Conservation (phyloP, 2,329 filamentous ascomycete species). For the Penicillium sp. region DNA sequence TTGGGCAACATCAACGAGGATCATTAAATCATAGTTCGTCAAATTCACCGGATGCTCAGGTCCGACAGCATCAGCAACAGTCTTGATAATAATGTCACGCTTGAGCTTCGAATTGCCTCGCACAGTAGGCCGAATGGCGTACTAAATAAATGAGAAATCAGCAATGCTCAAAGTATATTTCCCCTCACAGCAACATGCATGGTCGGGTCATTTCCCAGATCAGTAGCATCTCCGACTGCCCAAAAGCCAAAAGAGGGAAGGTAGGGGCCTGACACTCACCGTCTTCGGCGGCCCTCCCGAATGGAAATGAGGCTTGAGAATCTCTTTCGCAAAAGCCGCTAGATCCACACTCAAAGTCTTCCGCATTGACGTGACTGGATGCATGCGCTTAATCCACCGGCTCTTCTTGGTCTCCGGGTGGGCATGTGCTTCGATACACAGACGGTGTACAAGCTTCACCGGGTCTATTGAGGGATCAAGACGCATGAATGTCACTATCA, state of each 20-base stretch:
- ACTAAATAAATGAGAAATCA: constrained; percentile 42
- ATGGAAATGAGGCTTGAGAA: constrained; percentile 60
- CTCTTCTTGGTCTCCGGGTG: constrained; percentile 53
- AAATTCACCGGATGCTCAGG: constrained; percentile 59
- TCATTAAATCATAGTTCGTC: constrained; percentile 58
- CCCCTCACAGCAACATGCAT: not conserved
- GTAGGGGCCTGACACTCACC: constrained; percentile 39
- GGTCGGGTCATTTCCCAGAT: not conserved
- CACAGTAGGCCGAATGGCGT: constrained; percentile 61
- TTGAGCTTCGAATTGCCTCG: constrained; percentile 59
- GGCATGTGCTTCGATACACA: constrained; percentile 56
- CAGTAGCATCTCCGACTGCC: not conserved
- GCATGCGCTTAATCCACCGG: constrained; percentile 60
- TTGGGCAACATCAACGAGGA: constrained; percentile 62
- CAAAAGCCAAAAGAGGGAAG: not conserved
- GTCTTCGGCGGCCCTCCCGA: constrained; percentile 51
- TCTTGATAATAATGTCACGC: constrained; percentile 59
- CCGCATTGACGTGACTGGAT: constrained; percentile 57
- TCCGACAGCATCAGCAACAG: constrained; percentile 58
- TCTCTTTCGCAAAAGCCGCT: constrained; percentile 54
- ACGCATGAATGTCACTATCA: constrained; percentile 57
- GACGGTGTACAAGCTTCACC: constrained; percentile 56
- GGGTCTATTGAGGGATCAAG: constrained; percentile 58
- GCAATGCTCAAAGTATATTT: constrained; percentile 2
- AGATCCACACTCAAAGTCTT: constrained; percentile 59